phyloP scores from a whole-genome alignment of 805 yeast genomes.

The Starmerella ratchasimensis region DNA sequence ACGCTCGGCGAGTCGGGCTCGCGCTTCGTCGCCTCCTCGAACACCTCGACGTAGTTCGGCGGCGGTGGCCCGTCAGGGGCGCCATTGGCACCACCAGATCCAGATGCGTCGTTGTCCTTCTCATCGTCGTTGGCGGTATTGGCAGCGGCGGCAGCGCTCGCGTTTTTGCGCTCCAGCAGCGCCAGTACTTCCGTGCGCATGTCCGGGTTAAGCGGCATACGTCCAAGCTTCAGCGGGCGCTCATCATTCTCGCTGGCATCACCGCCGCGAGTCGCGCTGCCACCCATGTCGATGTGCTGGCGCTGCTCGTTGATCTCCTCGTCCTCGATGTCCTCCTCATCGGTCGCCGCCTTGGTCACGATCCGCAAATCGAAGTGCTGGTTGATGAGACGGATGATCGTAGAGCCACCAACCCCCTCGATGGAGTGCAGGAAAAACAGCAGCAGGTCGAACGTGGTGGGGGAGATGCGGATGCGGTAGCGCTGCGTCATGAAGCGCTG shows the following conservation, averaged over 20 bases:
- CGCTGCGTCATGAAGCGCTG: constrained; percentile 57
- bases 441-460: constrained; percentile 71
- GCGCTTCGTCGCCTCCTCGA: constrained; percentile 35
- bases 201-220: constrained; percentile 74
- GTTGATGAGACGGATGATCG: constrained; percentile 72
- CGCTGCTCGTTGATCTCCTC: constrained; percentile 14
- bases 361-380: constrained; percentile 46
- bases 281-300: constrained; percentile 14
- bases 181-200: constrained; percentile 72
- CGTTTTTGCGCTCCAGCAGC: constrained; percentile 50
- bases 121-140: neutral
- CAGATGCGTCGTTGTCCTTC: neutral
- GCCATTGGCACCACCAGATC: neutral
- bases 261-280: too few species aligned
- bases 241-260: too few species aligned
- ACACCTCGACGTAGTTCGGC: constrained; percentile 47
- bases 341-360: constrained; percentile 11
- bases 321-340: constrained; percentile 10
- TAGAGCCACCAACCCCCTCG: constrained; percentile 82
- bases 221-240: constrained; percentile 56
- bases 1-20: constrained; percentile 46
- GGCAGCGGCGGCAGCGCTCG: neutral
- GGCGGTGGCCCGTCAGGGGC: neutral
- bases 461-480: constrained; percentile 61
- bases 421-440: constrained; percentile 81